Conservation (phyloP, 306 rosid genomes). For the Gleditsia sinensis region DNA sequence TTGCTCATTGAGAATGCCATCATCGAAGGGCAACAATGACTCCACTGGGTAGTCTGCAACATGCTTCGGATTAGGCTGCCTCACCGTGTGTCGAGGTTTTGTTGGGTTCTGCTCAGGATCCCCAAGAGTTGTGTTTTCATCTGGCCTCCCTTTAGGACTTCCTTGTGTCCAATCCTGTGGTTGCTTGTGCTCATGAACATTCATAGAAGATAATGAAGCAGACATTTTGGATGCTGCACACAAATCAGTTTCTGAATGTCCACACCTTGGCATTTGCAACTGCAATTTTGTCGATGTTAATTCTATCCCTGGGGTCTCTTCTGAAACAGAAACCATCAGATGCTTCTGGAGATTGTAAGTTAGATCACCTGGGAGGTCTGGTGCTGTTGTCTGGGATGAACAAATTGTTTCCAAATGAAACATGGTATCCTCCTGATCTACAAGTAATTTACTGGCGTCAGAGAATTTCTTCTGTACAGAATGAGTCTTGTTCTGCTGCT, state of each 20-base stretch:
- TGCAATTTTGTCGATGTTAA: neutral
- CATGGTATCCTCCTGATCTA: constrained; percentile 6
- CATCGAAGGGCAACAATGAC: constrained; percentile 18
- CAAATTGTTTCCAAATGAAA: neutral
- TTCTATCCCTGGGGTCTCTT: neutral
- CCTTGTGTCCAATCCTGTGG: neutral
- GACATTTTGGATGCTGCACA: neutral
- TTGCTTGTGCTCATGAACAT: constrained; percentile 5
- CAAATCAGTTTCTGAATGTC: neutral
- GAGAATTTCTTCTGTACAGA: neutral
- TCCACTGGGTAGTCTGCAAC: neutral
- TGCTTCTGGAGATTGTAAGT: neutral
- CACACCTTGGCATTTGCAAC: neutral
- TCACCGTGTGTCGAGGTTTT: neutral
- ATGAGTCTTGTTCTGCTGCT: neutral
- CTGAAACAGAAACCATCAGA: constrained; percentile 10
- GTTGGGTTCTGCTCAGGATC: neutral
- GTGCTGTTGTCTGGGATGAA: neutral
- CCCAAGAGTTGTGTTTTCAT: neutral
- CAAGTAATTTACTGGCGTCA: neutral
- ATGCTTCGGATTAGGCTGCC: neutral
- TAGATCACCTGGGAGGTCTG: neutral
- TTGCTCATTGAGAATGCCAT: neutral
- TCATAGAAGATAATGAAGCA: constrained; percentile 6
- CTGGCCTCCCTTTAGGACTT: neutral